Evolutionary conservation across 768 basidiomycete species (phyloP), one percentile per base, ranked within the genome.

Genomic region (Phallus indusiatus): DNA sequence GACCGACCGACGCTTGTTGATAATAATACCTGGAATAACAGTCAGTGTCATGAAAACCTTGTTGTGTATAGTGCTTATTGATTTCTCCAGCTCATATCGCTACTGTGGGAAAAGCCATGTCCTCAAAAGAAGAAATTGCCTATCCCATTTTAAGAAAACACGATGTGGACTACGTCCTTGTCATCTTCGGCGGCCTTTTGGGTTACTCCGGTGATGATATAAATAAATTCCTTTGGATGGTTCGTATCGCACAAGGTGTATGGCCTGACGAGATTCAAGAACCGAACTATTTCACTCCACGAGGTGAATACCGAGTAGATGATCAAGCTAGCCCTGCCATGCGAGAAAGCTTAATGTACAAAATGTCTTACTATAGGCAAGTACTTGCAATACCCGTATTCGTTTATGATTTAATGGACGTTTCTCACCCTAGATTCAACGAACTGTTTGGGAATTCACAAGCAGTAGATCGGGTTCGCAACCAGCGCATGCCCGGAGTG

Each of bases 11-110:
- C 95, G 1, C 74, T 98, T 64, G 95, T 98, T 18, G 95, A 99
- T 72, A 98, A 99, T 75, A 97, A 98, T 70, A 99, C 96, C 0
- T 98, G 96, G 96, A 98, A 99, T 73, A 98, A 98, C 74, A 99
- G 94, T 90, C 67, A 67, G 90, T 79, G 1, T 24, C 46, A 1
- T 35, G n/a, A 53, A 55, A 17, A 62, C n/a, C 21, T 33, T 47
- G 22, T 55, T 6, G 17, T 34, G 7, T 17, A 10, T 24, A 22
- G 33, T 42, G 1, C 11, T n/a, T 24, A 14, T 49, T 20, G 20
- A 5, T 57, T 24, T 61, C 37, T 63, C 33, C 62, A 91, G 92
- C 94, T 47, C 94, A 96, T 70, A 98, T 98, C 63, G 96, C 96
- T 1, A 99, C 95, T 17, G 96, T 99, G 59, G 96, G 96, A 55